phyloP scores from a whole-genome alignment of 2,329 filamentous ascomycete genomes.

The Fusarium coicis region DNA sequence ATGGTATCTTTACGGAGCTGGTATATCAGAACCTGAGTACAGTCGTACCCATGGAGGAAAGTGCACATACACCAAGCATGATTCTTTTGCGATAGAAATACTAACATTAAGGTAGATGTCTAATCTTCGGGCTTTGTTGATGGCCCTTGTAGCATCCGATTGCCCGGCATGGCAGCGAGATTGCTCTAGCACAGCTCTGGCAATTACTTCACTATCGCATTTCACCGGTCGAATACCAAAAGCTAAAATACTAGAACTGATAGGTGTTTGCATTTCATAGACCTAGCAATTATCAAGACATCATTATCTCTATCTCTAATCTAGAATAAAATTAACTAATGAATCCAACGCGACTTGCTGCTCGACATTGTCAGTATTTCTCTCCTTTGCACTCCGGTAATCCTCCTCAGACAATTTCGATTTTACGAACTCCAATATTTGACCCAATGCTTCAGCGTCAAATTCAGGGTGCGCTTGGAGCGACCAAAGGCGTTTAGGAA shows the following conservation, averaged over 20 bases:
- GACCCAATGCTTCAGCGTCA: not conserved
- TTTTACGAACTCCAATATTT: not conserved
- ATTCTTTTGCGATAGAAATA: fast-evolving
- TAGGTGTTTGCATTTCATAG: not conserved
- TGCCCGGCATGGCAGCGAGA: not conserved
- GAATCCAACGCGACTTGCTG: not conserved
- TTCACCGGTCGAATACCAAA: not conserved
- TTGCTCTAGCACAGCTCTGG: not conserved
- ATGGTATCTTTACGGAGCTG: not conserved
- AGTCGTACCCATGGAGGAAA: not conserved
- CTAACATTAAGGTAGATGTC: not conserved
- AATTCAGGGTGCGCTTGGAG: not conserved
- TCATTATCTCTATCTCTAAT: not conserved
- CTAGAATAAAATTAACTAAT: not conserved
- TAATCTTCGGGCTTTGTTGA: not conserved
- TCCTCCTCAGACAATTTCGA: not conserved
- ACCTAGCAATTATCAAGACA: not conserved
- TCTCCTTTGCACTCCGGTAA: not conserved
- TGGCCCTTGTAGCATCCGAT: not conserved
- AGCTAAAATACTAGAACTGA: not conserved
- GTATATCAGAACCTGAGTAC: not conserved
- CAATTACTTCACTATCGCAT: not conserved
- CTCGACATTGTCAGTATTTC: not conserved
- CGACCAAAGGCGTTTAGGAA: not conserved
- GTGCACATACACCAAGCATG: not conserved